Percentiles rank a stretch among this genome's conserved stretches.
These are phyloP conservation scores for Alternaria burnsii DNA, from an alignment of 2,329 filamentous ascomycete species.

Conservation along the genomic window DNA sequence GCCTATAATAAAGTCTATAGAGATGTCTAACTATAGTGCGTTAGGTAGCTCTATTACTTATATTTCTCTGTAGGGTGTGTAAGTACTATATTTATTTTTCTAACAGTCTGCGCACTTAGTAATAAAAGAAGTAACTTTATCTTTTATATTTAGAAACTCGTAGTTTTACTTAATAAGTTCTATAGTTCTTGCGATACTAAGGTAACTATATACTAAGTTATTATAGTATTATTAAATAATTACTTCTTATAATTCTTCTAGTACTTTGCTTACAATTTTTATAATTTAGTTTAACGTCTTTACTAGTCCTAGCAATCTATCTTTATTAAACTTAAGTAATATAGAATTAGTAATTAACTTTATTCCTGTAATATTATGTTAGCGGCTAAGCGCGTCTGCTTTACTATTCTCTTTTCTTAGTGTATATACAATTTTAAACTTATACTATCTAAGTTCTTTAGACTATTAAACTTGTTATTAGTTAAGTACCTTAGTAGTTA, in stretches of 20 bases:
- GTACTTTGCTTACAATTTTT: too few species aligned
- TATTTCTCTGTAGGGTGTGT: slow-evolving; percentile 13
- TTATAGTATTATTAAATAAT: too few species aligned
- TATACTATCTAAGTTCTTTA: neutral
- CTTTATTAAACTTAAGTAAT: too few species aligned
- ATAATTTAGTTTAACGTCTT: too few species aligned
- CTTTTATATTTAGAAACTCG: slow-evolving; percentile 7
- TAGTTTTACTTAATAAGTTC: slow-evolving; percentile 12
- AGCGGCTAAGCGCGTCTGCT: slow-evolving; percentile 10
- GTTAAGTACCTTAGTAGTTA: slow-evolving; percentile 36
- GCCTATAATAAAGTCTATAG: slow-evolving; percentile 16
- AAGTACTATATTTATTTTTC: slow-evolving; percentile 16
- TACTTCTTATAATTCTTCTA: too few species aligned
- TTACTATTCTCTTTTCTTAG: neutral
- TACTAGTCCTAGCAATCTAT: too few species aligned
- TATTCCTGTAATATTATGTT: neutral
- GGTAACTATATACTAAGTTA: too few species aligned
- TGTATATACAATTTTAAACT: slow-evolving; percentile 5
- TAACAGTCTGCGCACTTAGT: slow-evolving; percentile 9
- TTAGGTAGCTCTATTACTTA: slow-evolving; percentile 11
- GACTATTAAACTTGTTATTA: slow-evolving; percentile 31
- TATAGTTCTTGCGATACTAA: too few species aligned
- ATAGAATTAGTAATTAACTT: too few species aligned
- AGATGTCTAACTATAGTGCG: slow-evolving; percentile 13
- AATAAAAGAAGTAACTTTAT: slow-evolving; percentile 11